Conservation (phyloP, 1,139 yeast species). For the Geotrichum citri-aurantii region DNA sequence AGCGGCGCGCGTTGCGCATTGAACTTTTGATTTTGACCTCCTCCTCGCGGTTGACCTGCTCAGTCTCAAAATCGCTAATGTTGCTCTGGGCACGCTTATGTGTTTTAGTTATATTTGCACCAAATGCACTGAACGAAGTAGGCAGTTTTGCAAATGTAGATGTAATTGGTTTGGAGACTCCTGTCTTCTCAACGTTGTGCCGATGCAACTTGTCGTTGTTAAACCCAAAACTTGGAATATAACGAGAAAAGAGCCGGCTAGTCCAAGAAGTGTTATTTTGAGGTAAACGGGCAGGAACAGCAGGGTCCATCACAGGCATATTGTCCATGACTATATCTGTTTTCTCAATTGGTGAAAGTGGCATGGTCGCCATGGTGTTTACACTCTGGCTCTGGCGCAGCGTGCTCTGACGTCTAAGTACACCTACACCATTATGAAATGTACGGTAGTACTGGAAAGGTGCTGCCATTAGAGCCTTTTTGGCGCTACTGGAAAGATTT, state of each 20-base stretch:
- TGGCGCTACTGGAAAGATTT: neutral
- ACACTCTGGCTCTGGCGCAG: constrained; percentile 11
- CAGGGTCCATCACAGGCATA: neutral
- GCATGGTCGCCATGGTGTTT: neutral
- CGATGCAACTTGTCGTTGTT: constrained; percentile 3
- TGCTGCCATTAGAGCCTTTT: constrained; percentile 2
- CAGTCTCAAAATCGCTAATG: constrained; percentile 3
- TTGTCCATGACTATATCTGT: constrained; percentile 1
- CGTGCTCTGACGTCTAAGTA: constrained; percentile 11
- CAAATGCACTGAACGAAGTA: constrained; percentile 6
- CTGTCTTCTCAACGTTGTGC: constrained; percentile 9
- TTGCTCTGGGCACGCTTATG: constrained; percentile 4
- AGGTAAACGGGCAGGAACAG: neutral
- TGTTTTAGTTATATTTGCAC: constrained; percentile 6
- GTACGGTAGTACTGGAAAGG: constrained; percentile 15
- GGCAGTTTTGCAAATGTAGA: constrained; percentile 11
- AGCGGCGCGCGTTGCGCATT: constrained; percentile 3
- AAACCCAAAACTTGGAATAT: constrained; percentile 4
- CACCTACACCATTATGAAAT: constrained; percentile 12
- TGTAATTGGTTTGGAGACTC: constrained; percentile 10
- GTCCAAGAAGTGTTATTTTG: constrained; percentile 8
- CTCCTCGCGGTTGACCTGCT: constrained; percentile 11
- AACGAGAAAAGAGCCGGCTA: constrained; percentile 2
- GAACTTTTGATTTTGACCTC: constrained; percentile 6
- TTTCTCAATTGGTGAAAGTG: neutral